Evolutionary conservation across 305 asterid genomes (phyloP), one percentile per base, ranked within the genome.

Genomic region (Fraxinus sp.): DNA sequence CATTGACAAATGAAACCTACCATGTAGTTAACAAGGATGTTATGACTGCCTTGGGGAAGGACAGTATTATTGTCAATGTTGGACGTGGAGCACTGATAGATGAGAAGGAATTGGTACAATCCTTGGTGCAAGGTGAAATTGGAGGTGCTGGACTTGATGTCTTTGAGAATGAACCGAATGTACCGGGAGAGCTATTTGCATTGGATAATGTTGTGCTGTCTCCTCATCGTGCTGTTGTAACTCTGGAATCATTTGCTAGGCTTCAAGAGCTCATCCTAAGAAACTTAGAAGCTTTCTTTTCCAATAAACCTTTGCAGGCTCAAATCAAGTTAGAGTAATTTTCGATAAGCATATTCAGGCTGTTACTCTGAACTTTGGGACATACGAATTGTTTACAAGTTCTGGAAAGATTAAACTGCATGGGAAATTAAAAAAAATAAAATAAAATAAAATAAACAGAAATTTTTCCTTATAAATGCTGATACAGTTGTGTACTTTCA

Each of bases 81-180:
- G 97, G 92, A 16, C 93, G 93, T 0, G 97, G 97, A 37, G 80
- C 84, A 4, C 80, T 86, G 0, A 49, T 93, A 0, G 92, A 93
- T 70, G 97, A 93, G 89, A 79, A 88, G 76, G 93, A 87, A 77
- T 26, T 93, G 91, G 98, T 92, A 0, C 30, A 76, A 82, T 86
- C 77, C 62, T 79, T 93, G 88, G 84, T 83, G 76, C 80, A 88
- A 74, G 94, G 92, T 41, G 95, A 92, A 49, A 86, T 90, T 35
- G 91, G 91, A 2, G 94, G 97, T 72, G 95, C 92, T 39, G 95
- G 97, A 57, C 90, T 92, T 18, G 97, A 93, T 80, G 97, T 93
- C 71, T 93, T 86, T 49, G 95, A 89, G 89, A 55, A 89, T 55
- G 97, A 93, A 32, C 94, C 97, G 79, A 32, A 33, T 35, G 95